Conservation (phyloP, 1,139 yeast species). For the Pichia terricola region DNA sequence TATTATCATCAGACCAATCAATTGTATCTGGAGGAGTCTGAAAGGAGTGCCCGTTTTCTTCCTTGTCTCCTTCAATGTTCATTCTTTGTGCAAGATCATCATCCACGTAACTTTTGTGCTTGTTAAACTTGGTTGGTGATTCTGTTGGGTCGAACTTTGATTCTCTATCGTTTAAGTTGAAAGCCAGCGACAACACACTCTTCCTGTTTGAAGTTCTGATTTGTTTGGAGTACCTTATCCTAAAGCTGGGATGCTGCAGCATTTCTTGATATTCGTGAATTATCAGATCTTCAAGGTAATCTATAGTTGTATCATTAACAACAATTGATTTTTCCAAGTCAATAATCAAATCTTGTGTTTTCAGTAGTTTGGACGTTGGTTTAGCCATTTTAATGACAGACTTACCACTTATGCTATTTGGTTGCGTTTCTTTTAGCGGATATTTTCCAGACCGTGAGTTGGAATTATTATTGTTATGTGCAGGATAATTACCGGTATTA, state of each 20-base stretch:
- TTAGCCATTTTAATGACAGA: no score
- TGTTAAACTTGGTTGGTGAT: conserved; percentile 15
- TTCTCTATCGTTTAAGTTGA: conserved; percentile 12
- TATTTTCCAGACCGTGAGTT: no score
- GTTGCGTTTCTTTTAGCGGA: no score
- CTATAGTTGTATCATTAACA: conserved; percentile 42
- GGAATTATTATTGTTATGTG: no score
- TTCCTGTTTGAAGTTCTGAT: conserved; percentile 14
- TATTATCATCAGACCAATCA: conserved; percentile 26
- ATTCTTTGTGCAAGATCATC: conserved; percentile 7
- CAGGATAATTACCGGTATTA: no score
- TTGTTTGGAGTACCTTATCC: conserved; percentile 17
- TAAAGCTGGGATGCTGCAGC: conserved; percentile 12
- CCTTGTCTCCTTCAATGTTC: conserved; percentile 5
- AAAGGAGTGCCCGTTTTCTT: conserved; percentile 15
- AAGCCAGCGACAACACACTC: conserved; percentile 17
- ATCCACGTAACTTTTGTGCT: not conserved
- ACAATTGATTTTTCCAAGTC: conserved; percentile 21
- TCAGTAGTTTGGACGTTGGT: not conserved
- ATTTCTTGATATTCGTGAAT: conserved; percentile 53
- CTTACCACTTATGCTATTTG: no score
- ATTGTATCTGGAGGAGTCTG: conserved; percentile 25
- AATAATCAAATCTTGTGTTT: not conserved
- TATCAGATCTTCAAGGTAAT: conserved; percentile 69
- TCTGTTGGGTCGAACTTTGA: conserved; percentile 12